phyloP scores from a whole-genome alignment of 768 basidiomycete species.

The Auricularia auricula-judae region DNA sequence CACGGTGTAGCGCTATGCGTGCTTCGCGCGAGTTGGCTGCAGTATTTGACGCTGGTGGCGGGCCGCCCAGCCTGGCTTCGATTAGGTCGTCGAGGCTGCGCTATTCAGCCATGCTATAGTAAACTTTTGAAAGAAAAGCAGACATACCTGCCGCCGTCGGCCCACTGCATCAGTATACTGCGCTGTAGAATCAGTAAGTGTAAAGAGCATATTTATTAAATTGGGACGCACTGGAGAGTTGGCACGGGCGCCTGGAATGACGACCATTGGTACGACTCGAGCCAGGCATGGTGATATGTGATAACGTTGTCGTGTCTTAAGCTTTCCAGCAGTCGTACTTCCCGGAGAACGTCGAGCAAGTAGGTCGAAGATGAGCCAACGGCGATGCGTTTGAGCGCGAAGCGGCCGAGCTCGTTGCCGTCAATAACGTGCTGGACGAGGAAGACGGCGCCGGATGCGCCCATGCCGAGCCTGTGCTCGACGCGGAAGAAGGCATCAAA shows the following conservation, averaged over 20 bases:
- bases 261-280: slow-evolving; percentile 78
- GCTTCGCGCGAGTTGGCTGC: slow-evolving; percentile 46
- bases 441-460: slow-evolving; percentile 85
- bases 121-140: no score
- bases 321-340: slow-evolving; percentile 65
- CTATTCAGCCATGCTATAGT: no score
- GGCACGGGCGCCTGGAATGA: slow-evolving; percentile 82
- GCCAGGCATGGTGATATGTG: slow-evolving; percentile 93
- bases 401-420: slow-evolving; percentile 76
- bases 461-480: slow-evolving; percentile 84
- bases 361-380: slow-evolving; percentile 86
- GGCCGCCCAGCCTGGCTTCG: slow-evolving; percentile 53
- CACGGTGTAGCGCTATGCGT: slow-evolving; percentile 32
- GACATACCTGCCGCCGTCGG: slow-evolving; percentile 53
- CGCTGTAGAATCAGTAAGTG: not conserved
- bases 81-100: slow-evolving; percentile 59
- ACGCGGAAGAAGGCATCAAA: slow-evolving; percentile 90
- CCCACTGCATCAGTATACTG: slow-evolving; percentile 89
- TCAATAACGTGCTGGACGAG: slow-evolving; percentile 86
- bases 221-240: slow-evolving; percentile 60
- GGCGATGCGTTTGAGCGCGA: slow-evolving; percentile 95
- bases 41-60: not conserved
- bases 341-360: slow-evolving; percentile 68
- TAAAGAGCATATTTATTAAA: not conserved
- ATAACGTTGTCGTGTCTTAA: slow-evolving; percentile 89